These are phyloP conservation scores for Thinopyrum elongatum DNA, from an alignment of 176 grass and related monocot genomes.

Conservation along the genomic window DNA sequence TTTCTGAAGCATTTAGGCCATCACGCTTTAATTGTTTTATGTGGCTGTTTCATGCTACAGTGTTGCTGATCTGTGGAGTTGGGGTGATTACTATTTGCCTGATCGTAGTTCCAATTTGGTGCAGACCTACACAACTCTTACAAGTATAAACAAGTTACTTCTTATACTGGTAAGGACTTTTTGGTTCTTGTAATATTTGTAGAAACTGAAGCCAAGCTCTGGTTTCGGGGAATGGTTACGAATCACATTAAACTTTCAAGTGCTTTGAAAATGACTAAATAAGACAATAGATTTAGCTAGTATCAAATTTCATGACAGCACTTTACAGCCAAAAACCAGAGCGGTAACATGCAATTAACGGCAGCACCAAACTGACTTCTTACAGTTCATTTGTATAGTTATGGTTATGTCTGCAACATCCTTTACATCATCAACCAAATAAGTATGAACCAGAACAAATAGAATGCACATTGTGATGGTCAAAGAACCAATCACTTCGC, in stretches of 20 bases:
- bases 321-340: not conserved
- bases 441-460: conserved; percentile 16
- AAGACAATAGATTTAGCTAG: not conserved
- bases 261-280: not conserved
- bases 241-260: not conserved
- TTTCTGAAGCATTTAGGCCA: not conserved
- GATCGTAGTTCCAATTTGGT: not conserved
- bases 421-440: conserved; percentile 22
- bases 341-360: not conserved
- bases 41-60: not conserved
- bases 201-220: not conserved
- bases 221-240: not conserved
- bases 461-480: conserved; percentile 7
- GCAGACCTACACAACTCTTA: not conserved
- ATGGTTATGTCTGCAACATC: not conserved
- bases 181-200: not conserved
- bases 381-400: conserved; percentile 21
- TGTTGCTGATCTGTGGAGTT: not conserved
- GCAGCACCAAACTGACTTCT: not conserved
- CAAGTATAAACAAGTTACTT: not conserved
- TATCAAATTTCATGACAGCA: not conserved
- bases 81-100: not conserved
- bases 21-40: not conserved
- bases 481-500: conserved; percentile 2
- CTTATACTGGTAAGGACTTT: not conserved